A percentile compares a stretch with the other conserved stretches of the same genome.
Conservation (phyloP, 495 filamentous ascomycete species). For the Paragyromitra xinjiangensis region DNA sequence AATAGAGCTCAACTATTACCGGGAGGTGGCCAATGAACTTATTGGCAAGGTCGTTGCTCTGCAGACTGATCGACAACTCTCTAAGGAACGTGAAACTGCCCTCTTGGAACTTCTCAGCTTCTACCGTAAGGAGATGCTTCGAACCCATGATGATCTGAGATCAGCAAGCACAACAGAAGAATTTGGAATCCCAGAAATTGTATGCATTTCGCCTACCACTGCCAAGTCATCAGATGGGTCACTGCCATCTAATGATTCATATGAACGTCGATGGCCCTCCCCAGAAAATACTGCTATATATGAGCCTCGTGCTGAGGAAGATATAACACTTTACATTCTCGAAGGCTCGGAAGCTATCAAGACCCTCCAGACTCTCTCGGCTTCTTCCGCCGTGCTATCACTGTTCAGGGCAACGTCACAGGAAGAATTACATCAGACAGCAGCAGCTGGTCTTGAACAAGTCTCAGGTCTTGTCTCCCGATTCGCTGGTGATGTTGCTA, state of each 20-base stretch:
- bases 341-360: slow-evolving; percentile 7
- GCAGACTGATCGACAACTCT: slow-evolving; percentile 17
- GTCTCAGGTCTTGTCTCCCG: slow-evolving; percentile 7
- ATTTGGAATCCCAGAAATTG: background rate
- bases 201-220: slow-evolving; percentile 5
- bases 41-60: slow-evolving; percentile 6
- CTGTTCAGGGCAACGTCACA: background rate
- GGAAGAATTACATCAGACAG: background rate
- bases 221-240: background rate
- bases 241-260: background rate
- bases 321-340: background rate
- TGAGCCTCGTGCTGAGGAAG: background rate
- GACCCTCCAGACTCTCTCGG: slow-evolving; percentile 16
- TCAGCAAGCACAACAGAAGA: background rate
- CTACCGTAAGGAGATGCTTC: slow-evolving; percentile 1
- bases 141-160: background rate
- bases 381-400: slow-evolving; percentile 5
- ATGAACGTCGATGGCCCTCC: background rate
- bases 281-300: background rate
- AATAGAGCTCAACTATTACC: background rate
- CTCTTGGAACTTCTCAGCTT: slow-evolving; percentile 19
- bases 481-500: slow-evolving; percentile 6
- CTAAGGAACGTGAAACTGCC: slow-evolving; percentile 15
- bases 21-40: slow-evolving; percentile 4
- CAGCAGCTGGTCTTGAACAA: background rate